phyloP scores from a whole-genome alignment of 2,329 filamentous ascomycete genomes.

The Talaromyces verruculosus region DNA sequence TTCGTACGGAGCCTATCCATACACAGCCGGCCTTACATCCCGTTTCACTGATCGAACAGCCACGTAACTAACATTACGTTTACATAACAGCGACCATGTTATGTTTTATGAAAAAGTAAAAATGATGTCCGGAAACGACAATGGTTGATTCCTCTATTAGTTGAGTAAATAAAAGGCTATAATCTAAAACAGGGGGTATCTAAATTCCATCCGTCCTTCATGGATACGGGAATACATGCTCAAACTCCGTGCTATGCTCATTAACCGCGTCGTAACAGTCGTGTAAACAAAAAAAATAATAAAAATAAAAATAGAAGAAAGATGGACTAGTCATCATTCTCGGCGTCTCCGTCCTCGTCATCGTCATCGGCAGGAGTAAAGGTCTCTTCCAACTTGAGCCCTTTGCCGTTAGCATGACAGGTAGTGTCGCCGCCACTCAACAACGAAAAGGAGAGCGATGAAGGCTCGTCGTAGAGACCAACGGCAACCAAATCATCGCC shows the following conservation, averaged over 20 bases:
- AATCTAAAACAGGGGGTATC: conserved; percentile 15
- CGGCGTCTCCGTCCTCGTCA: conserved; percentile 59
- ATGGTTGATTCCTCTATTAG: not conserved
- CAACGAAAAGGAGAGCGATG: conserved; percentile 56
- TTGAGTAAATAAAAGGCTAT: not conserved
- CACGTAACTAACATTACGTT: not conserved
- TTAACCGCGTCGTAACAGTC: conserved; percentile 20
- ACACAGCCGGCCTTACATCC: not conserved
- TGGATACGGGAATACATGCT: conserved; percentile 8
- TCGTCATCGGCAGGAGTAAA: conserved; percentile 64
- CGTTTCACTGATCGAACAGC: not conserved
- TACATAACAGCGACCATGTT: not conserved
- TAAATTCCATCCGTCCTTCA: not conserved
- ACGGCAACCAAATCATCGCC: conserved; percentile 78
- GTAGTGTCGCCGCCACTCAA: conserved; percentile 52
- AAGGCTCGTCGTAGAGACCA: conserved; percentile 75
- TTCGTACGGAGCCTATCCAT: not conserved
- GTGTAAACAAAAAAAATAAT: conserved; percentile 23
- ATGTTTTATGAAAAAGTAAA: not conserved
- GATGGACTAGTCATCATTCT: conserved; percentile 14
- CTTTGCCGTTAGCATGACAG: conserved; percentile 58
- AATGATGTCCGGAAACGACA: not conserved
- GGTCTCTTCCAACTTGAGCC: conserved; percentile 77
- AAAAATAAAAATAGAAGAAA: not conserved
- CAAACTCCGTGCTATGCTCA: conserved; percentile 30